A percentile compares a stretch with the other conserved stretches of the same genome.
phyloP scores from a whole-genome alignment of 257 asterid species.

The Gynochthodes officinalis region DNA sequence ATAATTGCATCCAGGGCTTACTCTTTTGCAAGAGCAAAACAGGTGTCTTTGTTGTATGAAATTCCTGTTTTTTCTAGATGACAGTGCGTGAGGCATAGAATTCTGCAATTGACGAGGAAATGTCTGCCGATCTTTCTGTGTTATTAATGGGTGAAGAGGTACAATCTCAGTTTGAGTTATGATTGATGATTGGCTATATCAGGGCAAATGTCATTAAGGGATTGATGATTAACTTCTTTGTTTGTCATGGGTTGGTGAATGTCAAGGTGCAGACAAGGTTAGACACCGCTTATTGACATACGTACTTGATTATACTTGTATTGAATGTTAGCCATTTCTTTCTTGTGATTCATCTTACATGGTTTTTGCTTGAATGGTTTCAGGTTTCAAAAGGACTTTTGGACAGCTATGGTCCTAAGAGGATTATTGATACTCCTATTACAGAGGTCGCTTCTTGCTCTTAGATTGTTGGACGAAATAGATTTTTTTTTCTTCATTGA shows the following conservation, averaged over 20 bases:
- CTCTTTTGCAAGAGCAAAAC: constrained; percentile 44
- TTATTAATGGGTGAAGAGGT: constrained; percentile 98
- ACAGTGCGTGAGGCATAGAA: constrained; percentile 89
- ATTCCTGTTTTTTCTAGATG: constrained; percentile 49
- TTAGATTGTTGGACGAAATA: constrained; percentile 5
- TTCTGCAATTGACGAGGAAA: constrained; percentile 95
- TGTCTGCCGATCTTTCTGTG: constrained; percentile 94
- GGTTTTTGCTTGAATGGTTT: constrained; percentile 14
- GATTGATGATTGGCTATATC: background rate
- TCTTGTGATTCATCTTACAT: background rate
- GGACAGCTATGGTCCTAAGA: constrained; percentile 84
- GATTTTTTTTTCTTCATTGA: background rate
- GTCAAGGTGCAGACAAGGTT: constrained; percentile 98
- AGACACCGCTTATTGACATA: constrained; percentile 17
- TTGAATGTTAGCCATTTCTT: background rate
- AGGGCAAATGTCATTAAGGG: constrained; percentile 7
- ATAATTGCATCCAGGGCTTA: constrained; percentile 53
- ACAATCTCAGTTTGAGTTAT: background rate
- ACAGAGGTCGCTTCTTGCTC: constrained; percentile 67
- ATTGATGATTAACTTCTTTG: background rate
- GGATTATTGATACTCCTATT: constrained; percentile 91
- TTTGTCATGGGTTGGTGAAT: constrained; percentile 81
- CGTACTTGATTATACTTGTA: constrained; percentile 6
- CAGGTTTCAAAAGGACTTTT: constrained; percentile 87
- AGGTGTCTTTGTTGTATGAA: constrained; percentile 31